Evolutionary conservation across 768 basidiomycete genomes (phyloP).

Genomic region (Amanita phalloides): DNA sequence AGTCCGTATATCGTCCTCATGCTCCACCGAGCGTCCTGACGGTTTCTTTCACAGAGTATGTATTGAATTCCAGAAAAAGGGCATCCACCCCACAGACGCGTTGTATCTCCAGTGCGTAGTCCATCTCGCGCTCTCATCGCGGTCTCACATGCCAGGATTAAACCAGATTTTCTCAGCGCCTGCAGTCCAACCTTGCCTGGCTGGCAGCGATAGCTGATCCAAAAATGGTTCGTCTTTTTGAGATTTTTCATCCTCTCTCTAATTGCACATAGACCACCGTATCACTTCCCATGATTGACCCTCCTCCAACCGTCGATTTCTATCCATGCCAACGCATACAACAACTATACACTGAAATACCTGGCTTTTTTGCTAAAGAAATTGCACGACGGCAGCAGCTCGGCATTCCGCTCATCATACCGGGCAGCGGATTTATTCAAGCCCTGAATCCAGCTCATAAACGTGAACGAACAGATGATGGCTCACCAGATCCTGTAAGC

Average conservation of each 20-base stretch:
- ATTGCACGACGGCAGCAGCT: slow-evolving; percentile 34
- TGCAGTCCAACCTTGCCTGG: slow-evolving; percentile 67
- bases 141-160: slow-evolving; percentile 4
- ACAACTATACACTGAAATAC: slow-evolving; percentile 52
- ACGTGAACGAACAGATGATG: slow-evolving; percentile 51
- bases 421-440: slow-evolving; percentile 8
- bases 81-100: slow-evolving; percentile 32
- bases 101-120: slow-evolving; percentile 47
- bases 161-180: slow-evolving; percentile 43
- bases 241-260: neutral
- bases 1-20: slow-evolving; percentile 28
- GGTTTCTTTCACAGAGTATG: slow-evolving; percentile 34
- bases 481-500: slow-evolving; percentile 23
- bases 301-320: slow-evolving; percentile 40
- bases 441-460: slow-evolving; percentile 23
- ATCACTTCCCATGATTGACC: slow-evolving; percentile 46
- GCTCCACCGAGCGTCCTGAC: neutral
- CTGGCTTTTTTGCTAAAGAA: slow-evolving; percentile 52
- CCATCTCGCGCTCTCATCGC: neutral
- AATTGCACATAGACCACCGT: slow-evolving; percentile 20
- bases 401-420: slow-evolving; percentile 9
- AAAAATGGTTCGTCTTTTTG: slow-evolving; percentile 28
- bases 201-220: slow-evolving; percentile 59
- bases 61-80: slow-evolving; percentile 48
- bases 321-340: slow-evolving; percentile 48